Evolutionary conservation across 2,329 filamentous ascomycete species (phyloP).

Genomic region (Didymella pomorum): DNA sequence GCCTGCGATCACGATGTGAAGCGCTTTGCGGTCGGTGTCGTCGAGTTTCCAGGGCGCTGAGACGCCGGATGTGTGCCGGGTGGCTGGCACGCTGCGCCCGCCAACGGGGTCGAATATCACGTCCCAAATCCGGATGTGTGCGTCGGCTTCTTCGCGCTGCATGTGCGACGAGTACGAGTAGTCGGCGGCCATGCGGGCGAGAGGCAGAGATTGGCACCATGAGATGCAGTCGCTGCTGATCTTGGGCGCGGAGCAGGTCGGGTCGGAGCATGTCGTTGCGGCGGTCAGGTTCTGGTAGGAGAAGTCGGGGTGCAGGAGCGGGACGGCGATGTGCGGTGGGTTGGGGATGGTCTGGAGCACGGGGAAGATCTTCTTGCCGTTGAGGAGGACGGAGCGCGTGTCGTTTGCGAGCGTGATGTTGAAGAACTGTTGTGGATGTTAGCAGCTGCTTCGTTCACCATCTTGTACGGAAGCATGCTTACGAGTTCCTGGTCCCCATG

Average conservation of each 20-base stretch:
- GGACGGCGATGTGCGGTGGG: constrained; percentile 32
- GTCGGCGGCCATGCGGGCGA: constrained; percentile 25
- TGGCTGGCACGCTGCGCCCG: constrained; percentile 16
- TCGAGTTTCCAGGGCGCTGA: constrained; percentile 30
- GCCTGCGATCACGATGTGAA: constrained; percentile 40
- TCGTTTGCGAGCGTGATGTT: constrained; percentile 44
- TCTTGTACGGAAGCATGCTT: constrained; percentile 3
- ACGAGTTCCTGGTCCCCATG: constrained; percentile 38
- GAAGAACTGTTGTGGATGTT: constrained; percentile 31
- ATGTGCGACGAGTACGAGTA: constrained; percentile 36
- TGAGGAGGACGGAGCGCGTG: constrained; percentile 38
- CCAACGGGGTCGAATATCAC: constrained; percentile 44
- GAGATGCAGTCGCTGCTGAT: constrained; percentile 14
- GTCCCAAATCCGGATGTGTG: constrained; percentile 36
- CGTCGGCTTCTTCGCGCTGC: constrained; percentile 21
- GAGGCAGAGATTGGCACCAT: constrained; percentile 32
- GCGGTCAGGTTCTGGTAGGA: constrained; percentile 36
- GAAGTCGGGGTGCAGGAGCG: constrained; percentile 33
- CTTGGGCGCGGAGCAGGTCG: constrained; percentile 22
- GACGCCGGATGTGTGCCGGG: constrained; percentile 3
- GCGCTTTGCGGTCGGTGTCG: constrained; percentile 34
- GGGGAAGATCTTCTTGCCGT: constrained; percentile 38
- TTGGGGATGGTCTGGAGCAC: constrained; percentile 32
- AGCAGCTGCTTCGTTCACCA: neutral
- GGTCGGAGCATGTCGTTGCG: constrained; percentile 32